Evolutionary conservation across 2,329 filamentous ascomycete species (phyloP).

Genomic region (Ophiosphaerella herpotricha): DNA sequence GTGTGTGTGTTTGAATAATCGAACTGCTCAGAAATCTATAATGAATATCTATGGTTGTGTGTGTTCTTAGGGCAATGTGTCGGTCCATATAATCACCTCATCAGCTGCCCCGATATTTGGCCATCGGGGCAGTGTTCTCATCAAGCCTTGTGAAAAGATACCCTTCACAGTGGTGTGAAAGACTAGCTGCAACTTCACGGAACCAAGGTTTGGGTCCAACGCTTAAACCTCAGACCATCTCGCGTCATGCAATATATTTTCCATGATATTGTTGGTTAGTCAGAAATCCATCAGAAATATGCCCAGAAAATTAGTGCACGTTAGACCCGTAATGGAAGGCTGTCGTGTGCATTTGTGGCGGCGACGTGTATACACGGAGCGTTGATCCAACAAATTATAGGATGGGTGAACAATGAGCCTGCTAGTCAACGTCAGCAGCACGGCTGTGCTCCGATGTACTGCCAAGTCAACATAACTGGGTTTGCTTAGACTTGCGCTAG

Average conservation of each 20-base stretch:
- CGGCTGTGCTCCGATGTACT: constrained; percentile 26
- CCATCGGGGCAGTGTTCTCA: constrained; percentile 19
- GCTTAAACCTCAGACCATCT: background rate
- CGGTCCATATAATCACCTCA: background rate
- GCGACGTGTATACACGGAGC: background rate
- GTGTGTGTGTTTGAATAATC: background rate
- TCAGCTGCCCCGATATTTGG: background rate
- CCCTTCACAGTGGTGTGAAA: constrained; percentile 3
- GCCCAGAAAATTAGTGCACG: background rate
- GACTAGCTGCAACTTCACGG: background rate
- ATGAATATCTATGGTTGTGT: background rate
- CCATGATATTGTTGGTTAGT: background rate
- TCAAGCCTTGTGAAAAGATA: constrained; percentile 7
- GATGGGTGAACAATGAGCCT: background rate
- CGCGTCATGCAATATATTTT: background rate
- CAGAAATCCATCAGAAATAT: background rate
- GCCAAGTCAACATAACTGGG: constrained; percentile 19
- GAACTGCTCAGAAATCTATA: background rate
- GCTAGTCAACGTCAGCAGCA: constrained; percentile 26
- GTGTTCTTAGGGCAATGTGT: background rate
- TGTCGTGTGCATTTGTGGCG: constrained; percentile 15
- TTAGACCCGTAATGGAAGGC: constrained; percentile 16
- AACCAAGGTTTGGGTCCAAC: constrained; percentile 5
- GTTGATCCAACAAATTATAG: too few species aligned
- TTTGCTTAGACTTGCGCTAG: constrained; percentile 20